phyloP scores from a whole-genome alignment of 148 eudicot species.

The Drosera capensis region DNA sequence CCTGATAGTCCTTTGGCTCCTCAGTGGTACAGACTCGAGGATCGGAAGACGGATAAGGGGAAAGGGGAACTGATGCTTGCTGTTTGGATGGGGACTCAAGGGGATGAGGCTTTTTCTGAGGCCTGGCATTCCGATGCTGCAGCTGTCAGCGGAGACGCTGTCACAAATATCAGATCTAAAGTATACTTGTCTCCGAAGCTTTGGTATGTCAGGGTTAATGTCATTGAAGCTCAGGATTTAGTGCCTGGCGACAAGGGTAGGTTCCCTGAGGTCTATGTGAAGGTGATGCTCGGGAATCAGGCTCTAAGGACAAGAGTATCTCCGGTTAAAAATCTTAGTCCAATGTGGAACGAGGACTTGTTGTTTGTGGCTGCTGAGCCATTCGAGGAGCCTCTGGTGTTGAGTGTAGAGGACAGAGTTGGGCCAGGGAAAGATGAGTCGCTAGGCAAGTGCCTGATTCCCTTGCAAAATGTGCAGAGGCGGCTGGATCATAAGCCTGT shows the following conservation, averaged over 20 bases:
- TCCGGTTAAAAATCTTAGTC: constrained; percentile 27
- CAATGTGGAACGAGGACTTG: constrained; percentile 76
- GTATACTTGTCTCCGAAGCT: constrained; percentile 68
- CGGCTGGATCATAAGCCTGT: constrained; percentile 56
- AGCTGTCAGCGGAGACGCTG: constrained; percentile 35
- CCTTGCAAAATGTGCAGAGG: constrained; percentile 23
- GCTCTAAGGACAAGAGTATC: constrained; percentile 29
- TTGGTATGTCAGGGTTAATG: constrained; percentile 67
- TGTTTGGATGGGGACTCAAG: constrained; percentile 78
- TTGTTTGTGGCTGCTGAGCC: constrained; percentile 65
- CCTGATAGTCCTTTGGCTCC: constrained; percentile 84
- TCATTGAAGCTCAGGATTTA: constrained; percentile 68
- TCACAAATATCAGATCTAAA: constrained; percentile 49
- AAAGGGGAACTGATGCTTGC: constrained; percentile 77
- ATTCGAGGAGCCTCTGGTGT: constrained; percentile 54
- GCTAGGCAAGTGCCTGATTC: constrained; percentile 37
- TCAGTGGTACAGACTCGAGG: constrained; percentile 64
- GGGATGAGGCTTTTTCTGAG: constrained; percentile 58
- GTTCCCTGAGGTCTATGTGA: constrained; percentile 42
- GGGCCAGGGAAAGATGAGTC: constrained; percentile 38
- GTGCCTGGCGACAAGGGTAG: constrained; percentile 34
- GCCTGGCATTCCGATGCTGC: constrained; percentile 87
- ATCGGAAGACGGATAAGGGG: constrained; percentile 31
- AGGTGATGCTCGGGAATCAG: constrained; percentile 42
- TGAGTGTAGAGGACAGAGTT: constrained; percentile 41